phyloP scores from a whole-genome alignment of 768 basidiomycete species.

The Lyophyllum atratum region DNA sequence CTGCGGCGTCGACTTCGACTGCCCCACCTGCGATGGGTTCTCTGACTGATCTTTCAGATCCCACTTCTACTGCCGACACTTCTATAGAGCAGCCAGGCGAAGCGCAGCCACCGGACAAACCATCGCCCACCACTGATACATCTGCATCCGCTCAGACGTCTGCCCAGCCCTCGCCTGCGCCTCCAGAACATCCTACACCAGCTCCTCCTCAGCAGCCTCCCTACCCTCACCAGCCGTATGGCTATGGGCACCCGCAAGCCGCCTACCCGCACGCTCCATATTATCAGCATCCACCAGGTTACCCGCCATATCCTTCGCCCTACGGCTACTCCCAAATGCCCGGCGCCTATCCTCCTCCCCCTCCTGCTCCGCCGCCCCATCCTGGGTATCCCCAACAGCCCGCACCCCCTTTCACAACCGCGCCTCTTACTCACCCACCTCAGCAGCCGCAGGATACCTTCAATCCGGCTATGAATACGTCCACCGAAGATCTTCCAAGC shows the following conservation, averaged over 20 bases:
- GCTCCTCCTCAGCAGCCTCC: slow-evolving; percentile 26
- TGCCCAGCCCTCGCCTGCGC: slow-evolving; percentile 16
- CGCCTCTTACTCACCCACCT: slow-evolving; percentile 29
- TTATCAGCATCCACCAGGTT: slow-evolving; percentile 52
- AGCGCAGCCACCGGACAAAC: slow-evolving; percentile 27
- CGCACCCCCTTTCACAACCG: slow-evolving; percentile 33
- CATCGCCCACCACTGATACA: slow-evolving; percentile 21
- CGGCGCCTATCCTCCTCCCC: slow-evolving; percentile 24
- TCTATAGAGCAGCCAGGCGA: slow-evolving; percentile 19
- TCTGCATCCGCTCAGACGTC: slow-evolving; percentile 2
- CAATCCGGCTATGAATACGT: slow-evolving; percentile 21
- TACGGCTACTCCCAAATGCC: slow-evolving; percentile 14
- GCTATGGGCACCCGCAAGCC: slow-evolving; percentile 45
- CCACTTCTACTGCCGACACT: slow-evolving; percentile 15
- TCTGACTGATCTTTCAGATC: slow-evolving; percentile 15
- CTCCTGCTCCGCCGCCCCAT: slow-evolving; percentile 27
- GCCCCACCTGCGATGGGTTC: slow-evolving; percentile 18
- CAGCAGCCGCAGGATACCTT: slow-evolving; percentile 24
- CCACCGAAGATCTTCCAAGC: slow-evolving; percentile 65
- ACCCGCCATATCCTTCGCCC: slow-evolving; percentile 37
- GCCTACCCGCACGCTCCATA: slow-evolving; percentile 71
- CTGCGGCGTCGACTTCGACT: slow-evolving; percentile 14
- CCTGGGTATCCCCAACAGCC: slow-evolving; percentile 28
- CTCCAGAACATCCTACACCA: slow-evolving; percentile 19
- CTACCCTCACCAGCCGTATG: slow-evolving; percentile 60